Base-by-base conservation (phyloP, 83 land plant genomes). In the Isoetes engelmannii region DNA sequence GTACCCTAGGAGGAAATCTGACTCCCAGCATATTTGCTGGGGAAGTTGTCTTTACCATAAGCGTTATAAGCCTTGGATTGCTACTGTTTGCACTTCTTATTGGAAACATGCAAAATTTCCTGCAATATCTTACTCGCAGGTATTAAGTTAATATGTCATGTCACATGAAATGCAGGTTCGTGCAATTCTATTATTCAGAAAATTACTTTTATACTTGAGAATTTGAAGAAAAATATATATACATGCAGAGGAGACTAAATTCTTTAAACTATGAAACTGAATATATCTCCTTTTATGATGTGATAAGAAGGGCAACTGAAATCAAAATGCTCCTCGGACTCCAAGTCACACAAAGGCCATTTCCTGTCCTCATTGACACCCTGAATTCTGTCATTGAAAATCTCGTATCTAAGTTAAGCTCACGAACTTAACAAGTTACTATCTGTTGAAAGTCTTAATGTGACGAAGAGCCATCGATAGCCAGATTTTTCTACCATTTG, bases 1-100 rank as follows among this genome's bases (percentile, higher is more conserved):
- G 54, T 15, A 51, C 54, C n/a, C 54, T 51, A 51, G 54, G 54
- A 12, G 54, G 54, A 51, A 51, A 51, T 15, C n/a, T 51, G n/a
- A n/a, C 15, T 51, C 54, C 54, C 12, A n/a, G 15, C 54, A 12
- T 12, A 12, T 51, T 51, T 51, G 54, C 3, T 51, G 12, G 54
- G 54, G 54, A 51, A n/a, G 54, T 51, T 10, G n/a, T 51, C 54
- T 51, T 51, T 15, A 51, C 54, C 12, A 51, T 51, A 51, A 51
- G n/a, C 54, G 54, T 51, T 15, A 51, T 51, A 51, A n/a, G 54
- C 12, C 15, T 51, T 10, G 54, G 54, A 0, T 51, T 51, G 54
- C 54, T 51, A n/a, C 54, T 51, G 12, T 15, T 51, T 51, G 54
- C 54, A 51, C 54, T 51, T 10, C 54, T 51, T 15, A 51, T 51